Evolutionary conservation across 1,284 basidiomycete genomes (phyloP).

Genomic region (Termitomyces sp.): DNA sequence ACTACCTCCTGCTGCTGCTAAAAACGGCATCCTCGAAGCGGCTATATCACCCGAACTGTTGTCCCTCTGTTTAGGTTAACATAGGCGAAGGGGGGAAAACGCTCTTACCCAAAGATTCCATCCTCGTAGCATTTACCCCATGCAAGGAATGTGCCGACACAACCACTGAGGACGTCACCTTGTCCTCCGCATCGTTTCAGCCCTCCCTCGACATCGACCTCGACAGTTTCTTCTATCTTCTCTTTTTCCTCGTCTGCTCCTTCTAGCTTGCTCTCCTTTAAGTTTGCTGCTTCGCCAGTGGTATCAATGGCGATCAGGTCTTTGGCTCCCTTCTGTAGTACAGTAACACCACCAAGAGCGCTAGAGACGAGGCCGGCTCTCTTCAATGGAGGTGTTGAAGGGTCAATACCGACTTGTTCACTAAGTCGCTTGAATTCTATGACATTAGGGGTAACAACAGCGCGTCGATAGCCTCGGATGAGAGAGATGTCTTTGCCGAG

Average conservation of each 20-base stretch:
- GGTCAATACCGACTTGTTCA: conserved; percentile 64
- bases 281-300: conserved; percentile 42
- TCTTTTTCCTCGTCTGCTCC: conserved; percentile 34
- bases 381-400: conserved; percentile 39
- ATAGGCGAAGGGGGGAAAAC: conserved; percentile 1
- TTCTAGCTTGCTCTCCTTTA: conserved; percentile 35
- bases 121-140: conserved; percentile 93
- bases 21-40: conserved; percentile 64
- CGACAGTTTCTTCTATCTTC: conserved; percentile 51
- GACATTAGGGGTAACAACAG: conserved; percentile 90
- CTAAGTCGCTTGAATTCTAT: conserved; percentile 89
- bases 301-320: conserved; percentile 72
- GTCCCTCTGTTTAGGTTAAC: conserved; percentile 23
- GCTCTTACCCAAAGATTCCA: conserved; percentile 61
- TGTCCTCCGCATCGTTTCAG: conserved; percentile 94
- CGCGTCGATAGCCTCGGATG: conserved; percentile 76
- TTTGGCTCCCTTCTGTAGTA: conserved; percentile 84
- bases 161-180: conserved; percentile 89
- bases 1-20: conserved; percentile 87
- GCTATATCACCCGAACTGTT: conserved; percentile 41
- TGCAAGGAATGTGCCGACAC: conserved; percentile 83
- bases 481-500: conserved; percentile 71
- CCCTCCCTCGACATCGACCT: conserved; percentile 72
- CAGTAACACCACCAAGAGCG: conserved; percentile 80
- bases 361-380: conserved; percentile 63